Percentiles rank a stretch among this genome's conserved stretches.
phyloP scores from a whole-genome alignment of 768 basidiomycete species.

The Galerina marginata region DNA sequence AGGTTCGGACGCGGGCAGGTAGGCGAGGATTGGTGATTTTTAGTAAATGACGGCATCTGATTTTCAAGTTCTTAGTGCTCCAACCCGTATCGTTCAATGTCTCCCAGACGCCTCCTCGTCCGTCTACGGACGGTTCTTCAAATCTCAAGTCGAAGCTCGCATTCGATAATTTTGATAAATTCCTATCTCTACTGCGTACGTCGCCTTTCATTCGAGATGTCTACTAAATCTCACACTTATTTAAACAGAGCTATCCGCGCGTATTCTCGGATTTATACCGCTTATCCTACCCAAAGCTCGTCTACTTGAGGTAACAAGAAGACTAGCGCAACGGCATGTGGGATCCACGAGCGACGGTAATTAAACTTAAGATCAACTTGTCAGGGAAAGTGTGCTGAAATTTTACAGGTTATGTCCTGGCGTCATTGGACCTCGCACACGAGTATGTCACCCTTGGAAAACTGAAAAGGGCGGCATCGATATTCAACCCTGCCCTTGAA shows the following conservation, averaged over 20 bases:
- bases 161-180: conserved; percentile 46
- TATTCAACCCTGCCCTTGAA: conserved; percentile 66
- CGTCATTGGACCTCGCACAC: conserved; percentile 75
- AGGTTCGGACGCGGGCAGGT: conserved; percentile 47
- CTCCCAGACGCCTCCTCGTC: conserved; percentile 31
- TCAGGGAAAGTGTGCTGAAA: not conserved
- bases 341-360: conserved; percentile 54
- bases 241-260: conserved; percentile 54
- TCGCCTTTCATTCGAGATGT: not conserved
- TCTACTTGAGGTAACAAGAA: conserved; percentile 66
- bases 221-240: not conserved
- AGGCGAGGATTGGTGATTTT: conserved; percentile 1
- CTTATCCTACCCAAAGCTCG: conserved; percentile 70
- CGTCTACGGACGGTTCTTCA: conserved; percentile 21
- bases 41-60: not conserved
- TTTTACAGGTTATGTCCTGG: conserved; percentile 57
- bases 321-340: conserved; percentile 56
- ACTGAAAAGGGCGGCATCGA: conserved; percentile 61
- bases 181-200: conserved; percentile 63
- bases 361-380: not conserved
- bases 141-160: conserved; percentile 19
- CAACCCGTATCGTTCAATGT: conserved; percentile 36
- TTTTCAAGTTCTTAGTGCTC: conserved; percentile 25
- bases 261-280: conserved; percentile 73
- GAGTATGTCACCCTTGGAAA: conserved; percentile 86